Evolutionary conservation across 139 green algal genomes (phyloP).

Genomic region (Picocystis salinarum): DNA sequence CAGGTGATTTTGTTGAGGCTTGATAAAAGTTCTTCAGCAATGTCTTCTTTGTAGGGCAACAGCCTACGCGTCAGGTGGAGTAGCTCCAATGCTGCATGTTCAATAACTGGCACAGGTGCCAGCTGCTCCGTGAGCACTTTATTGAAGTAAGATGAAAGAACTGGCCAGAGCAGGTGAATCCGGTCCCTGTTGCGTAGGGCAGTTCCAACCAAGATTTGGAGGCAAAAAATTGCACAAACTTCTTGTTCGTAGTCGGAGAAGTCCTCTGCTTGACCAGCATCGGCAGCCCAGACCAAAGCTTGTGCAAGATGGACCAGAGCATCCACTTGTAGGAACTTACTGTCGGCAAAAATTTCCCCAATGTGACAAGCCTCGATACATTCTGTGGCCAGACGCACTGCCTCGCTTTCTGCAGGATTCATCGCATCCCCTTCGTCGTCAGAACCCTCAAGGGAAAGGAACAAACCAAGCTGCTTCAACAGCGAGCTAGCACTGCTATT

Average conservation of each 20-base stretch:
- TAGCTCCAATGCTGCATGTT: slow-evolving; percentile 63
- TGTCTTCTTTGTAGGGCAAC: slow-evolving; percentile 73
- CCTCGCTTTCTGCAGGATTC: slow-evolving; percentile 14
- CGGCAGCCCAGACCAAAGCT: slow-evolving; percentile 48
- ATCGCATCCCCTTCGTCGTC: slow-evolving; percentile 13
- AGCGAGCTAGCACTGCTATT: slow-evolving; percentile 16
- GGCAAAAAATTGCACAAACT: slow-evolving; percentile 40
- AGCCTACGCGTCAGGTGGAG: slow-evolving; percentile 67
- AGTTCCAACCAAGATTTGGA: slow-evolving; percentile 74
- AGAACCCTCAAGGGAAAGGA: slow-evolving; percentile 9
- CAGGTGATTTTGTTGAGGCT: slow-evolving; percentile 51
- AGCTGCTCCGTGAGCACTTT: slow-evolving; percentile 48
- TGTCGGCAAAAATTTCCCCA: slow-evolving; percentile 70
- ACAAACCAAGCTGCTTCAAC: slow-evolving; percentile 19
- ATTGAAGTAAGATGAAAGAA: slow-evolving; percentile 1
- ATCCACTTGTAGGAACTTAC: slow-evolving; percentile 54
- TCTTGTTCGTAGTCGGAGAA: slow-evolving; percentile 6
- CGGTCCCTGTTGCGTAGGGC: slow-evolving; percentile 77
- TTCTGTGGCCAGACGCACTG: slow-evolving; percentile 15
- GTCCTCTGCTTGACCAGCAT: slow-evolving; percentile 12
- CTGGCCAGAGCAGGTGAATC: slow-evolving; percentile 57
- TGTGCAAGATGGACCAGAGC: slow-evolving; percentile 52
- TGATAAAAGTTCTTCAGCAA: slow-evolving; percentile 58
- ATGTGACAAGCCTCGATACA: slow-evolving; percentile 45
- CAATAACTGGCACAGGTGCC: slow-evolving; percentile 34